Evolutionary conservation across 345 rosid species (phyloP), one percentile per base, ranked within the genome.

Genomic region (Aurinia saxatilis): DNA sequence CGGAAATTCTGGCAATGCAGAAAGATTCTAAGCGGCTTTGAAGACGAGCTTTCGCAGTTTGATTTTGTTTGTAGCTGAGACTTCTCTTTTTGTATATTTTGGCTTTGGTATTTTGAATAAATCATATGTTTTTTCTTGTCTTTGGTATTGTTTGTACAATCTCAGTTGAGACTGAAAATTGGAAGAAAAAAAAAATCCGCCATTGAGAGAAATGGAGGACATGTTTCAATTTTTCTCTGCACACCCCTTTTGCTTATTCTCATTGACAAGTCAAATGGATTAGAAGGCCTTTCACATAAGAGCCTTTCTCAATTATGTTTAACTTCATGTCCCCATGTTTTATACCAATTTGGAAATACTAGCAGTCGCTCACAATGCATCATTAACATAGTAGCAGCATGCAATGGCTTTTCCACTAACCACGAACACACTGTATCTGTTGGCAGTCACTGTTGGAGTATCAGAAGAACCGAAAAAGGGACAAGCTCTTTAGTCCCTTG

Each of bases 331-430:
- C 34, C n/a, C 49, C 35, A 23, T 15, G 12, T 36, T 42, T 4
- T 23, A 12, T 13, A 27, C 33, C 50, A 40, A 40, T 42, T 63
- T 18, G 56, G 49, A 8, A 54, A 50, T 72, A 15, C 39, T 70
- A 57, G 74, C 82, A 89, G 98, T 72, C 98, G 98, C 55, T 92
- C 98, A 10, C 98, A 92, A 66, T 89, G 98, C 75, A 77, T 92
- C 67, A 92, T 89, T 63, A 92, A 82, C 78, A 72, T 92, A 50
- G 82, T 76, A 37, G 60, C 76, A 54, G 35, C 57, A 38, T 50
- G 17, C 55, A 35, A 64, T 12, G 62, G 70, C 17, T 56, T 29
- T 55, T 70, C 65, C 11, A 14, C 45, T 66, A 59, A 52, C 5
- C 29, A 7, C 27, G 12, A 23, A 31, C 46, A 33, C 55, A 25